Base-by-base conservation (phyloP, 306 rosid species). In the Casuarina cunninghamiana region DNA sequence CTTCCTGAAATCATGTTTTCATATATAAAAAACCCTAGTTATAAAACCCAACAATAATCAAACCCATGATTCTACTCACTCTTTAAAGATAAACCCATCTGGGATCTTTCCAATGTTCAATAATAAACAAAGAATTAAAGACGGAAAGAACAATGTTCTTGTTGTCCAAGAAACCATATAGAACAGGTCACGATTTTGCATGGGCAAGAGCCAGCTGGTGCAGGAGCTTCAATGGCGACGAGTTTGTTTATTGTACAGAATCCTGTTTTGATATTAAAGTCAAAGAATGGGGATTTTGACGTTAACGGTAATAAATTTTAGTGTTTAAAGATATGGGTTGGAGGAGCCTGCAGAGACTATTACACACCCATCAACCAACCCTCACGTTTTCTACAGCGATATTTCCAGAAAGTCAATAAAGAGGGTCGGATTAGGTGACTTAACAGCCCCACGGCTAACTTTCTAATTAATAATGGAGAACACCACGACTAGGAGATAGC, bases 361-460 rank as follows among this genome's bases (percentile, higher is more conserved):
- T 42, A 17, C 71, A 39, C 35, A 41, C 2, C 71, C 49, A 6
- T 5, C 50, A 66, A 66, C 71, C 3, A 66, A 41, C 3, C 50
- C 50, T 66, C 35, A 66, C 35, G 0, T 66, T 41, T 3, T 66
- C 42, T 17, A 7, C 2, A 26, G 48, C 39, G 50, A 66, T 55
- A 8, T n/a, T 3, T 49, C 68, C 53, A 68, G 37, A 75, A 78
- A 78, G 85, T 82, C 84, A 84, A 80, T 60, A 80, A 78, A 82
- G 80, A 67, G 43, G 49, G 68, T 45, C 2, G 75, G 61, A 80
- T 82, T 87, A 78, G 87, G 88, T 84, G 84, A 69, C 61, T 75
- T 78, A 72, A 78, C 83, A 58, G 70, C 62, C 48, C 54, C 50
- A 16, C 68, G 55, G 72, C 35, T 51, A 55, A 26, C 67, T 55